These are phyloP conservation scores for Starmerella apis DNA, from an alignment of 805 yeast genomes.

Conservation along the genomic window DNA sequence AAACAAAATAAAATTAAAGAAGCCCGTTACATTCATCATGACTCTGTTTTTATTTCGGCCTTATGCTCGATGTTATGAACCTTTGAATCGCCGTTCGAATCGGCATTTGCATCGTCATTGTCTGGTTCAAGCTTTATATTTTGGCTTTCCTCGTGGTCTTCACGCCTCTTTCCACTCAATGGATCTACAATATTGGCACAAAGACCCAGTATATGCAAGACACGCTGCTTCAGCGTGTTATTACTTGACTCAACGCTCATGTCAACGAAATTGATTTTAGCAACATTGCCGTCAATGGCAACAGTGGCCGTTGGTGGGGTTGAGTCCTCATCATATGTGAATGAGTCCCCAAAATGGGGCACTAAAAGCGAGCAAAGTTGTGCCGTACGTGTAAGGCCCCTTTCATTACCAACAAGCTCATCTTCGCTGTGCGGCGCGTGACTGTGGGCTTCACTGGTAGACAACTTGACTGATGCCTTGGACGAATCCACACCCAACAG, in stretches of 20 bases:
- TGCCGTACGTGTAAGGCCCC: constrained; percentile 33
- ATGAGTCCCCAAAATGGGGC: constrained; percentile 83
- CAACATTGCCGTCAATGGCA: constrained; percentile 64
- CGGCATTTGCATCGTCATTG: background rate
- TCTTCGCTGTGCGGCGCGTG: constrained; percentile 34
- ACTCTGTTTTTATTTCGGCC: background rate
- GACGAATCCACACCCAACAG: constrained; percentile 85
- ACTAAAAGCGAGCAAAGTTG: constrained; percentile 53
- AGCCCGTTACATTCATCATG: background rate
- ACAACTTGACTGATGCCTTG: constrained; percentile 85
- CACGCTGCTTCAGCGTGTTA: constrained; percentile 67
- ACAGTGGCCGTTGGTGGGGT: constrained; percentile 42
- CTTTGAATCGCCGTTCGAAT: no score
- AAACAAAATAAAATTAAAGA: background rate
- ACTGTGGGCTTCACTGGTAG: constrained; percentile 39
- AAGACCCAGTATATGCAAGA: constrained; percentile 66
- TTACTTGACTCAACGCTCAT: constrained; percentile 64
- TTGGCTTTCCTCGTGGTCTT: background rate
- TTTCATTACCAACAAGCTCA: constrained; percentile 9
- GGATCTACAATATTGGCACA: constrained; percentile 81
- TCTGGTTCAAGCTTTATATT: constrained; percentile 1
- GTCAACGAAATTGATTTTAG: constrained; percentile 52
- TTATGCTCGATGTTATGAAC: background rate
- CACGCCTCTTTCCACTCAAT: constrained; percentile 30
- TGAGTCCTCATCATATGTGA: constrained; percentile 31